Base-by-base conservation (phyloP, 768 basidiomycete genomes). In the Hypholoma fasciculare region DNA sequence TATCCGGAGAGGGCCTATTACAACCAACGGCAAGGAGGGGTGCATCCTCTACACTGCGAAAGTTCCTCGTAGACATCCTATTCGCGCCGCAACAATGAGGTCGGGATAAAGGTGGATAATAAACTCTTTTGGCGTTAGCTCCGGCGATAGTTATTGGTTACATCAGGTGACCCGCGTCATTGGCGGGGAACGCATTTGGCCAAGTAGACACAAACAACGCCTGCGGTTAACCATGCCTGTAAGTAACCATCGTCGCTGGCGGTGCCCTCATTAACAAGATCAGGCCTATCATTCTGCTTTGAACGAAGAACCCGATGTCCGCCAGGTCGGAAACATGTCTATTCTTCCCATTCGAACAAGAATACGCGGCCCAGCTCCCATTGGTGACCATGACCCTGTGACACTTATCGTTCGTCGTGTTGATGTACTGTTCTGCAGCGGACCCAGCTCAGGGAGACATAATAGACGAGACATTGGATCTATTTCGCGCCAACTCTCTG, bases 401-500 rank as follows among this genome's bases (percentile, higher is more conserved):
- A 48, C 52, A 49, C 19, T 27, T 37, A 17, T 30, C 30, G 20
- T 54, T 49, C 50, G 19, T 42, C 55, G 57, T 56, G 58, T 58
- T 52, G 59, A 58, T 61, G 58, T 52, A 58, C 38, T 64, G 48
- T 42, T 58, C 30, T 34, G 27, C 69, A 96, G 96, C 89, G 56
- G 93, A 96, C 71, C 80, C 86, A 1, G 82, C 84, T 8, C 77
- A 86, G 59, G 82, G 85, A 26, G 97, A 99, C 73, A 94, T 98
- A 65, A 83, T 98, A 63, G 96, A 98, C 74, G 97, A 99, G 75
- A 89, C 94, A 1, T 80, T 99, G 47, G 92, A 96, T 76, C 86
- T 98, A 59, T 99, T 99, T 78, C 91, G 97, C 55, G 96, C 96
- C 68, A 99, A 99, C 76, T 97, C 96, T 38, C 89, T 99, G 60